Base-by-base conservation (phyloP, 495 filamentous ascomycete species). In the Aspergillus haitiensis region DNA sequence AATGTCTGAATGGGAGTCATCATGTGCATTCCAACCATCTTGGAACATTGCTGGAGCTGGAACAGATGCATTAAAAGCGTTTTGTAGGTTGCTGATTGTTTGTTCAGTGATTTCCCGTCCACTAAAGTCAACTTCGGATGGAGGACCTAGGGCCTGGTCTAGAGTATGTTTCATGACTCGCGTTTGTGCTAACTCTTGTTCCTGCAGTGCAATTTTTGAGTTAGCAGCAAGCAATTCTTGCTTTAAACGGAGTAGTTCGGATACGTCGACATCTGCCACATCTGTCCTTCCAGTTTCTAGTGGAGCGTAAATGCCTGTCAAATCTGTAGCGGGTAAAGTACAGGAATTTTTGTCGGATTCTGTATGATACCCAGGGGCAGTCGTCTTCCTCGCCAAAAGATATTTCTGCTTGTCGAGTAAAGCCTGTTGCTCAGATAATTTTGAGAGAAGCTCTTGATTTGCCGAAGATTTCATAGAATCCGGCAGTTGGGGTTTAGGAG, bases 111-210 rank as follows among this genome's bases (percentile, higher is more conserved):
- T 67, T 44, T 83, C 79, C 55, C 73, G 75, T 48, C 65, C 72
- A 55, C 72, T 70, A 55, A 76, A 73, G 51, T 88, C 86, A 21
- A 74, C 75, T 44, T 84, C 83, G 34, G 83, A 82, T 9, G 84
- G 75, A 59, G 84, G 79, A 10, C 86, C 87, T 56, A 92, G 79
- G 55, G 84, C 84, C 67, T 91, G 85, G 56, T 92, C 88, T 48
- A 92, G 62, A 12, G 88, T 91, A 66, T 90, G 87, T 68, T 87
- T 89, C 48, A 85, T 86, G 66, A 85, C 84, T 45, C 91, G 90
- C 9, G 80, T 88, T 59, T 93, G 88, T 31, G 88, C 81, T 55
- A 97, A 82, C 71, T 97, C 91, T 58, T 92, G 84, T 60, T 91
- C 90, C 72, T 96, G 88, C 15, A 85, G 80, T 56, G 85, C 87